A percentile compares a stretch with the other conserved stretches of the same genome.
Conservation (phyloP, 2,329 filamentous ascomycete species). For the Trichoderma asperellum region DNA sequence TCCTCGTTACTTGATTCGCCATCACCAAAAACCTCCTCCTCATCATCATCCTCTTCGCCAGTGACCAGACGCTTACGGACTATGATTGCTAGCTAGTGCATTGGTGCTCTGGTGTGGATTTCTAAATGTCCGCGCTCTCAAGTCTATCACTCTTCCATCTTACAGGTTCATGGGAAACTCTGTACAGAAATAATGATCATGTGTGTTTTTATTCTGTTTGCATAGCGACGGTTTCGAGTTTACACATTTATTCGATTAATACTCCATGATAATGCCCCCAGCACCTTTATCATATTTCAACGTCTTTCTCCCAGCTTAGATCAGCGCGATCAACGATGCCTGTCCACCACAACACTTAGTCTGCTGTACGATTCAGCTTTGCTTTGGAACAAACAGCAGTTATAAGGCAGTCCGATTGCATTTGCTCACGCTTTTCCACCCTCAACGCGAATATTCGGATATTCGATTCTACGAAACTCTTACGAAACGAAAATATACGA, state of each 20-base stretch:
- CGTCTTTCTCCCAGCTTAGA: not conserved
- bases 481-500: not conserved
- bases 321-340: conserved; percentile 11
- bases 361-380: not conserved
- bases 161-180: conserved; percentile 18
- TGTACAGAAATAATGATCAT: conserved; percentile 37
- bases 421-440: conserved; percentile 10
- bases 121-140: not conserved
- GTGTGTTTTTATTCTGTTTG: conserved; percentile 40
- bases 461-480: conserved; percentile 13
- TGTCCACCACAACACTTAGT: not conserved
- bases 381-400: not conserved
- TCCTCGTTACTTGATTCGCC: conserved; percentile 55
- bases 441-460: conserved; percentile 3
- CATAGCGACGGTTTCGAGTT: conserved; percentile 44
- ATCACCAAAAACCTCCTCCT: conserved; percentile 59
- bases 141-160: not conserved
- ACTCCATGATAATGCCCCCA: conserved; percentile 19
- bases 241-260: conserved; percentile 32
- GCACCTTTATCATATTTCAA: conserved; percentile 16
- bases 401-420: not conserved
- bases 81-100: conserved; percentile 62
- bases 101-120: not conserved
- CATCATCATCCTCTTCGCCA: conserved; percentile 56
- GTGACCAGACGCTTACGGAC: conserved; percentile 62